A percentile compares a stretch with the other conserved stretches of the same genome.
Evolutionary conservation across 768 basidiomycete genomes (phyloP).

Genomic region (Tephrocybe sp.): DNA sequence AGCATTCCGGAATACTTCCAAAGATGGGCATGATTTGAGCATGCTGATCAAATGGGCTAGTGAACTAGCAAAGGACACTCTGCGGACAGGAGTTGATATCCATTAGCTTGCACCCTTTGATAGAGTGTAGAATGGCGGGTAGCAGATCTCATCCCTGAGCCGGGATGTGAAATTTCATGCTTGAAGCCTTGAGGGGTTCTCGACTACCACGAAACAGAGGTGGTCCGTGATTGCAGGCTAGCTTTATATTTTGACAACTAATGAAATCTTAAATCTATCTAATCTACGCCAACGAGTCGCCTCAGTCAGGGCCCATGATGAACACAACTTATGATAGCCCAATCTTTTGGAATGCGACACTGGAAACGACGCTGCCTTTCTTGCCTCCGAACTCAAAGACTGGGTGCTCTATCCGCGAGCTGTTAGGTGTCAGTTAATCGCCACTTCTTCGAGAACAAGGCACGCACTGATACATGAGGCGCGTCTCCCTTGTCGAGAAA

Average conservation of each 20-base stretch:
- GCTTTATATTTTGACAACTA: no score
- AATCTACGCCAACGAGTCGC: no score
- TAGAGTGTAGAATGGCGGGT: no score
- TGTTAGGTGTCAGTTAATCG: slow-evolving; percentile 23
- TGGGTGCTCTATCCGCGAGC: slow-evolving; percentile 72
- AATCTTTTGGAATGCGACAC: slow-evolving; percentile 62
- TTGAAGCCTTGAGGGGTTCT: no score
- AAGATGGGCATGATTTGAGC: slow-evolving; percentile 29
- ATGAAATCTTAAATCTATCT: no score
- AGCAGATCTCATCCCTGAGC: no score
- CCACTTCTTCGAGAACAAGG: neutral
- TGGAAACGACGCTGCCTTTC: slow-evolving; percentile 66
- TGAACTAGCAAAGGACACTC: slow-evolving; percentile 63
- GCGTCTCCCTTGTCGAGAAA: slow-evolving; percentile 47
- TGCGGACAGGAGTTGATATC: slow-evolving; percentile 64
- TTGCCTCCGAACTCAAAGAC: slow-evolving; percentile 76
- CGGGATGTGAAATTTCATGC: no score
- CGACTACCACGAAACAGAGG: no score
- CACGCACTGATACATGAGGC: slow-evolving; percentile 65
- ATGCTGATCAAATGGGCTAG: slow-evolving; percentile 66
- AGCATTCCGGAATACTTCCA: slow-evolving; percentile 30
- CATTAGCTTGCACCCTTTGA: no score
- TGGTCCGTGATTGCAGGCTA: no score
- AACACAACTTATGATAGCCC: slow-evolving; percentile 3
- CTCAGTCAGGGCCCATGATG: no score